Conservation (phyloP, 106 monocot species). For the Posidonia australis region DNA sequence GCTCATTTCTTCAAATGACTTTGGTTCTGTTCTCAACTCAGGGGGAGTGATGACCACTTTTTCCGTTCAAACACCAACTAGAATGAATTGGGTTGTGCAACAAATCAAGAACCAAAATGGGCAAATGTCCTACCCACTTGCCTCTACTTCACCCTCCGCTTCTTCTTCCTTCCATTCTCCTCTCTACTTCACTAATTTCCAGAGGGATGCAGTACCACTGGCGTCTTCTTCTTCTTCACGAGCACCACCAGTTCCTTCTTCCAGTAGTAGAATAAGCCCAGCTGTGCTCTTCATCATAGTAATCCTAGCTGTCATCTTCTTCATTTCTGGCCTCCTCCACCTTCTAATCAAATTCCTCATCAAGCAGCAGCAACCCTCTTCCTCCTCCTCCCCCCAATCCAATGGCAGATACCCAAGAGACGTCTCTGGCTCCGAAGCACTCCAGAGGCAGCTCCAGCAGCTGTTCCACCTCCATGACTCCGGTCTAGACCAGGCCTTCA, state of each 20-base stretch:
- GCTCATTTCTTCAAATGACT: background rate
- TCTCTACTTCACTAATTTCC: constrained; percentile 2
- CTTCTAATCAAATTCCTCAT: constrained; percentile 66
- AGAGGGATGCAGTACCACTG: constrained; percentile 22
- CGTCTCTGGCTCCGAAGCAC: constrained; percentile 31
- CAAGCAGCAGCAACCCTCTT: constrained; percentile 29
- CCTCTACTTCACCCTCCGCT: background rate
- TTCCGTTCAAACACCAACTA: background rate
- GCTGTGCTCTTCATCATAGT: constrained; percentile 79
- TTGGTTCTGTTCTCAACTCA: constrained; percentile 1
- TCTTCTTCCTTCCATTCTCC: background rate
- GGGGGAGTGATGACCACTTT: background rate
- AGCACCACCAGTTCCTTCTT: constrained; percentile 15
- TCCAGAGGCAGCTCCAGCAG: constrained; percentile 89
- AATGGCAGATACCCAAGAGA: constrained; percentile 7
- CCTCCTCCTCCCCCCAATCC: constrained; percentile 3
- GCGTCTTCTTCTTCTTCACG: background rate
- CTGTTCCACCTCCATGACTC: constrained; percentile 90
- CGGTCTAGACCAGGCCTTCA: constrained; percentile 86
- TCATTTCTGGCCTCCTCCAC: constrained; percentile 82
- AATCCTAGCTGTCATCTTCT: constrained; percentile 81
- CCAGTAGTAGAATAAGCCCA: constrained; percentile 64
- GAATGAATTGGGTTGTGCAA: background rate
- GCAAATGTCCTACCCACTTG: background rate
- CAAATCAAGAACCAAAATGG: background rate